Evolutionary conservation across 306 rosid species (phyloP), one percentile per base, ranked within the genome.

Genomic region (Castanea crenata): DNA sequence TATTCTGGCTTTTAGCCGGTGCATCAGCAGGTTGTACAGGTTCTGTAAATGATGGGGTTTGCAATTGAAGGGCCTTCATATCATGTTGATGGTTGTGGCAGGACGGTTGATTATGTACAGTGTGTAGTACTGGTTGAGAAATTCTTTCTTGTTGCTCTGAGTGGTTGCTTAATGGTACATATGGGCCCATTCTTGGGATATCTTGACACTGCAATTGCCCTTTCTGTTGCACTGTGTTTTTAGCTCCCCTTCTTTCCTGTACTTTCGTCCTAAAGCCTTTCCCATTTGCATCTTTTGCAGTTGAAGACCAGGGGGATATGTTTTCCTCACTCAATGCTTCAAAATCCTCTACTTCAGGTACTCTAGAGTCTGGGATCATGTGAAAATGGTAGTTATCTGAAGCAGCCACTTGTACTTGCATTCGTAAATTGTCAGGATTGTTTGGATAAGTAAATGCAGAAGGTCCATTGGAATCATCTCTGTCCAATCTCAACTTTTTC

Each of bases 251-350:
- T 78, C 76, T 81, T 74, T 74, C 84, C 46, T 34, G 78, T 71
- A 80, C 87, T 70, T 23, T 73, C 61, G 57, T 73, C 81, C 87
- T 77, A 55, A 80, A 83, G 86, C 74, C 87, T 73, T 77, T 74
- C 27, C 35, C 65, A 69, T 69, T 62, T 56, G 56, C 78, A 57
- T 83, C 89, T 74, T 78, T 86, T 71, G 54, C 81, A 57, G 74
- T 81, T 74, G 89, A 86, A 72, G 80, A 85, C 87, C 87, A 86
- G 71, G 89, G 83, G 55, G 87, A 79, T 57, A 65, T 81, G 85
- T 85, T 83, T 72, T 85, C 92, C 59, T 83, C 88, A 77, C 92
- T 85, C 46, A 83, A 75, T 76, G 82, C 75, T 85, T 86, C 91
- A 74, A 25, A 83, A 79, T 87, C 82, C 56, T 81, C 61, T 69